Percentiles rank a stretch among this genome's conserved stretches.
phyloP scores from a whole-genome alignment of 2,329 filamentous ascomycete species.

The Apiospora malaysiana region DNA sequence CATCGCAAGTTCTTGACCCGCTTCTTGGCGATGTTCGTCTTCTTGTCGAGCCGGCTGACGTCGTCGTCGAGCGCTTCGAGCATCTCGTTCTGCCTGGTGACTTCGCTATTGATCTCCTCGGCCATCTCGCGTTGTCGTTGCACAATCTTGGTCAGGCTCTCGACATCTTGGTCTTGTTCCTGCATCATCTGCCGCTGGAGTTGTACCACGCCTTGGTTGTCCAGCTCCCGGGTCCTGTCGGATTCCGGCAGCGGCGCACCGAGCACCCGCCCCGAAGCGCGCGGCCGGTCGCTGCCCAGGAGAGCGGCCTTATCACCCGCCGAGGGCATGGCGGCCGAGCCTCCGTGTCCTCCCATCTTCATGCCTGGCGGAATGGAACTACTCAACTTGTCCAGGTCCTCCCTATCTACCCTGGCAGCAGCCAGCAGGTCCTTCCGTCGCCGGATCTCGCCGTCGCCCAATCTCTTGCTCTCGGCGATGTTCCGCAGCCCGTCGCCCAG shows the following conservation, averaged over 20 bases:
- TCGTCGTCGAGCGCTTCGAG: conserved; percentile 71
- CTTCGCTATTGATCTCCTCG: conserved; percentile 74
- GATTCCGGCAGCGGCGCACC: conserved; percentile 78
- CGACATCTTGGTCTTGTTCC: conserved; percentile 76
- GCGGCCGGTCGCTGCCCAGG: conserved; percentile 46
- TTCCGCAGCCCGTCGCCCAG: conserved; percentile 69
- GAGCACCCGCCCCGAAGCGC: conserved; percentile 66
- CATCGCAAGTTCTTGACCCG: conserved; percentile 53
- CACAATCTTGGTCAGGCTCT: conserved; percentile 71
- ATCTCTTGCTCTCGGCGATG: conserved; percentile 58
- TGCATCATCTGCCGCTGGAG: conserved; percentile 76
- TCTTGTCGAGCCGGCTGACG: conserved; percentile 67
- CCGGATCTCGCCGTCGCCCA: conserved; percentile 78
- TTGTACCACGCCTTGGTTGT: conserved; percentile 76
- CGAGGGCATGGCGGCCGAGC: conserved; percentile 50
- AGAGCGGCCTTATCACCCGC: conserved; percentile 57
- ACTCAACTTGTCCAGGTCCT: conserved; percentile 76
- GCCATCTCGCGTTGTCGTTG: conserved; percentile 79
- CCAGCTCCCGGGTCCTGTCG: conserved; percentile 75
- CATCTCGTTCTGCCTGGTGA: conserved; percentile 74
- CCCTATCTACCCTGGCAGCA: conserved; percentile 73
- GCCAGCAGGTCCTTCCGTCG: conserved; percentile 73
- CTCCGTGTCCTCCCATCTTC: conserved; percentile 53
- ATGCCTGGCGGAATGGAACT: conserved; percentile 51
- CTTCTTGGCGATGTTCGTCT: conserved; percentile 77